A percentile compares a stretch with the other conserved stretches of the same genome.
Evolutionary conservation across 768 basidiomycete species (phyloP).

Genomic region (Mycena filopes): DNA sequence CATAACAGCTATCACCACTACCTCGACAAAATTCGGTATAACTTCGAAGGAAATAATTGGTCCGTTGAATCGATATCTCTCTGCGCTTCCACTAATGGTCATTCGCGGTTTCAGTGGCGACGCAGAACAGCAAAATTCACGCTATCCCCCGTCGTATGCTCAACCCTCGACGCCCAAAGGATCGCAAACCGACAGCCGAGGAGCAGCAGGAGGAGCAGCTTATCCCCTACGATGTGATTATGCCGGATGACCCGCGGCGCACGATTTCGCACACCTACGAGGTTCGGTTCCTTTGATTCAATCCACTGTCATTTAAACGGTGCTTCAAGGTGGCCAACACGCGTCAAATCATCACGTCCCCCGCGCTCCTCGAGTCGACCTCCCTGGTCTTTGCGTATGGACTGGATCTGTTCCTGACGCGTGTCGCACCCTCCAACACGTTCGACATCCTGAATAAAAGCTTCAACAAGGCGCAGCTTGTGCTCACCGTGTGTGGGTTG

Average conservation of each 20-base stretch:
- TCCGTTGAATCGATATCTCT: slow-evolving; percentile 47
- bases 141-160: slow-evolving; percentile 78
- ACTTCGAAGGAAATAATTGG: slow-evolving; percentile 88
- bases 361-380: slow-evolving; percentile 91
- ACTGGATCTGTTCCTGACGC: slow-evolving; percentile 89
- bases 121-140: slow-evolving; percentile 75
- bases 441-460: slow-evolving; percentile 93
- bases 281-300: slow-evolving; percentile 35
- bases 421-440: slow-evolving; percentile 86
- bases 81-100: not conserved
- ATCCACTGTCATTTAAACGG: not conserved
- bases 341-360: slow-evolving; percentile 77
- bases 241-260: slow-evolving; percentile 74
- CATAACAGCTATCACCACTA: slow-evolving; percentile 76
- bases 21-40: slow-evolving; percentile 90
- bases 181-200: slow-evolving; percentile 74
- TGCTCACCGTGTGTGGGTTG: slow-evolving; percentile 82
- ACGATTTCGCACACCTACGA: slow-evolving; percentile 63
- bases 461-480: slow-evolving; percentile 94
- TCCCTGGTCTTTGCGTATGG: slow-evolving; percentile 89
- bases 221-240: slow-evolving; percentile 82
- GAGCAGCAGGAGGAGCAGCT: slow-evolving; percentile 86
- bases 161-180: slow-evolving; percentile 85
- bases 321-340: slow-evolving; percentile 71
- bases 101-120: slow-evolving; percentile 69